Percentiles rank a stretch among this genome's conserved stretches.
Conservation (phyloP, 768 basidiomycete species). For the Udeniomyces megalosporus region DNA sequence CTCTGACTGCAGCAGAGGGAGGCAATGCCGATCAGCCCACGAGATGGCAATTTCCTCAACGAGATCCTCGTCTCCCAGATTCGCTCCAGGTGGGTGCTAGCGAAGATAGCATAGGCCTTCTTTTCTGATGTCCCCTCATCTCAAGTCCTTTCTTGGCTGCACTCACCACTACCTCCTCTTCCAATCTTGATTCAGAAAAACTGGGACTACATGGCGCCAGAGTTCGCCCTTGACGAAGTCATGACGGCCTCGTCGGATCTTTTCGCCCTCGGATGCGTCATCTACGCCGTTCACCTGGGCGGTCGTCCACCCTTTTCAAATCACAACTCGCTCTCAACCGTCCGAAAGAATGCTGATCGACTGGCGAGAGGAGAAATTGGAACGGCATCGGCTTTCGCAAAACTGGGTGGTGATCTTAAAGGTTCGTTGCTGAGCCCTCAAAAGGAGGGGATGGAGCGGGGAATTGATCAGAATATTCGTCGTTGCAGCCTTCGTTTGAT, state of each 20-base stretch:
- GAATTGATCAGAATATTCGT: no score
- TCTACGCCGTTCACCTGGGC: slow-evolving; percentile 82
- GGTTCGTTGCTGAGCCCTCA: no score
- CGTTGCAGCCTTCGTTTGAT: neutral
- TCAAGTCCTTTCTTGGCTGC: no score
- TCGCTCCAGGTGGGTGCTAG: slow-evolving; percentile 1
- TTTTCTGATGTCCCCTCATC: no score
- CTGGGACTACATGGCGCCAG: slow-evolving; percentile 91
- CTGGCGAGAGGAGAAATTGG: slow-evolving; percentile 24
- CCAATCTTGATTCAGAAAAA: slow-evolving; percentile 63
- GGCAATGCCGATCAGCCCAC: slow-evolving; percentile 50
- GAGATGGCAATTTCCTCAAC: slow-evolving; percentile 79
- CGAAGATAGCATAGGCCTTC: no score
- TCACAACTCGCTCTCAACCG: slow-evolving; percentile 35
- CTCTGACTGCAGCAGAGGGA: neutral
- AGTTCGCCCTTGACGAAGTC: slow-evolving; percentile 81
- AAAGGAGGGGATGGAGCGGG: no score
- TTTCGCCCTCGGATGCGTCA: slow-evolving; percentile 58
- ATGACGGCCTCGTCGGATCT: slow-evolving; percentile 79
- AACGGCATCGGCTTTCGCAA: slow-evolving; percentile 23
- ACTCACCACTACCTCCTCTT: no score
- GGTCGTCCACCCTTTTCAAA: slow-evolving; percentile 74
- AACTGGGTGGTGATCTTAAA: slow-evolving; percentile 23
- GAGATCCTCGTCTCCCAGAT: slow-evolving; percentile 56
- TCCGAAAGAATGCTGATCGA: slow-evolving; percentile 26